Base-by-base conservation (phyloP, 805 yeast species). In the Saturnispora zaruensis region DNA sequence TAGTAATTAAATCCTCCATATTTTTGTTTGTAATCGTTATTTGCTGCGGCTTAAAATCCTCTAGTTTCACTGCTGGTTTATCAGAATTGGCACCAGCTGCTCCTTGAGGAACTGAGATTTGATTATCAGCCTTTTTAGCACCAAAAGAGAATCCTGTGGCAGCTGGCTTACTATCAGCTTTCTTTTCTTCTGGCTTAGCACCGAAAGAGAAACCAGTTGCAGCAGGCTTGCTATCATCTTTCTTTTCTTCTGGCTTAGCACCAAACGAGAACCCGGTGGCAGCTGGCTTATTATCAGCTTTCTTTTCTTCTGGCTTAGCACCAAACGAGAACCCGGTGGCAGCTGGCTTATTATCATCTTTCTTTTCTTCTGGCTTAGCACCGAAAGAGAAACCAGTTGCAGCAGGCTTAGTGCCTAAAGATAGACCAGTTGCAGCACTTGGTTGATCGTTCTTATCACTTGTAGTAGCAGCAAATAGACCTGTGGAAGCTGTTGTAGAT, bases 11-110 rank as follows among this genome's bases (percentile, higher is more conserved):
- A 63, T 93, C 98, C 60, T 93, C 98, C 61, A 93, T 71, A 1
- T 96, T 88, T 65, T 88, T 88, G 67, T 93, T 93, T 59, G 87
- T 89, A 34, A 93, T 75, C 4, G 95, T 79, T 3, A 88, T 76
- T 30, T 85, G 84, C 51, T 81, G 75, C 4, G 88, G 82, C 53
- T 78, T 79, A 26, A 81, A 75, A 36, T 76, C 72, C 48, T 83
- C 80, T 2, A 81, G 68, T 48, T 74, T 72, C 3, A 62, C 59
- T 11, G 62, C 59, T 20, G 58, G 53, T 26, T 57, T 59, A 6
- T 48, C 47, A 8, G 50, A 26, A 9, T 45, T 41, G n/a, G 48
- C 32, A 13, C 41, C 26, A 18, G 53, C 20, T 20, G 49, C 36
- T 26, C 40, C 32, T 20, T 4, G 16, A 6, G 34, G n/a, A 13